These are phyloP conservation scores for Fusarium humuli DNA, from an alignment of 2,329 filamentous ascomycete species.

Conservation along the genomic window DNA sequence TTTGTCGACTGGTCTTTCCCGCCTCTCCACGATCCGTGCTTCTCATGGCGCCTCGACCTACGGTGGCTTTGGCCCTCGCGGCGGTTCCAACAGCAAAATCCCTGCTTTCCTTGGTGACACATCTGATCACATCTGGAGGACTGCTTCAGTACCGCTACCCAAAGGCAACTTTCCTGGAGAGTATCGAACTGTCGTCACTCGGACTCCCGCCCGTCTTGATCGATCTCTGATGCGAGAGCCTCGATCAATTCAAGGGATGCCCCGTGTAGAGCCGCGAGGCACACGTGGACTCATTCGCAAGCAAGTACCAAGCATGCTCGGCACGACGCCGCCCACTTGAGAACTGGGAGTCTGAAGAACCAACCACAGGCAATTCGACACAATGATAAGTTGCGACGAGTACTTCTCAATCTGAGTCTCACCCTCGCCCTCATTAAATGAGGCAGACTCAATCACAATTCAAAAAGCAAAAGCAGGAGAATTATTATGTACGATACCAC, in stretches of 20 bases:
- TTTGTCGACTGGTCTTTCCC: slow-evolving; percentile 72
- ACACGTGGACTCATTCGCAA: slow-evolving; percentile 65
- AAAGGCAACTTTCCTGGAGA: slow-evolving; percentile 72
- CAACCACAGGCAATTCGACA: slow-evolving; percentile 10
- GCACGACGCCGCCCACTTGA: slow-evolving; percentile 56
- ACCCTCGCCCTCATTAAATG: slow-evolving; percentile 4
- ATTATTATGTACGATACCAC: slow-evolving; percentile 44
- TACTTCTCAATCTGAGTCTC: neutral
- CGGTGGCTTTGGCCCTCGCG: slow-evolving; percentile 53
- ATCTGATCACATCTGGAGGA: slow-evolving; percentile 83
- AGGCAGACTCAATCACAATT: slow-evolving; percentile 7
- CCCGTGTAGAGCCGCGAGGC: slow-evolving; percentile 67
- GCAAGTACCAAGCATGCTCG: slow-evolving; percentile 65
- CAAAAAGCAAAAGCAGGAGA: slow-evolving; percentile 20
- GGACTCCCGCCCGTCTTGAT: slow-evolving; percentile 86
- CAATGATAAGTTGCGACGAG: neutral
- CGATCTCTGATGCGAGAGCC: slow-evolving; percentile 91
- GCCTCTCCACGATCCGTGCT: slow-evolving; percentile 69
- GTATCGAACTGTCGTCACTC: slow-evolving; percentile 69
- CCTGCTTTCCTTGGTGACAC: slow-evolving; percentile 76
- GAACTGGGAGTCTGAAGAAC: neutral
- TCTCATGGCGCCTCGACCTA: slow-evolving; percentile 64
- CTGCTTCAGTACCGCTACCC: slow-evolving; percentile 69
- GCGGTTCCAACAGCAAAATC: slow-evolving; percentile 52
- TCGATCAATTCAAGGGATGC: slow-evolving; percentile 88